Evolutionary conservation across 768 basidiomycete species (phyloP), one percentile per base, ranked within the genome.

Genomic region (Hydnum rufescens): DNA sequence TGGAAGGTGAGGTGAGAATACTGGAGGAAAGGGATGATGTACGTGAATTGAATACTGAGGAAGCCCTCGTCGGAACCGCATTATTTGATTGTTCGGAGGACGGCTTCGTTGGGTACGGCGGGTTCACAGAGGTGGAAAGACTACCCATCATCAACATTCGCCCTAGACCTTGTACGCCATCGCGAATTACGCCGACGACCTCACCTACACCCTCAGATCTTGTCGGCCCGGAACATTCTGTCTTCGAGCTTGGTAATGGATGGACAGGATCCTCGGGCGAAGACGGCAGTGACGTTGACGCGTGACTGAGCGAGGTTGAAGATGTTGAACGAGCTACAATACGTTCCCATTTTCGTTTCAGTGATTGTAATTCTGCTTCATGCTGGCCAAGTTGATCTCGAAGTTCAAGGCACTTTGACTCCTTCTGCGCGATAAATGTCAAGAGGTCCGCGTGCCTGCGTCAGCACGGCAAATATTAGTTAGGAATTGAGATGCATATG

Each of bases 391-490:
- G 74, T 57, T 84, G 82, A 3, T 79, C 75, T 18, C 83, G 77
- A 42, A 88, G 69, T 53, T 89, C 85, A 36, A 88, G 73, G 58
- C 82, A 86, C 62, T 77, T 81, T 0, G 81, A 75, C 62, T 88
- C 86, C 57, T 88, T 87, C 64, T 86, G 83, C 0, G 86, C 85
- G 49, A 89, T 89, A 54, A 80, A 80, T 29, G 74, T 80, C n/a
- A 88, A 67, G 2, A 89, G 66, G 52, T 87, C 84, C 4, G 79
- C 76, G 59, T 89, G 82, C 60, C 86, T 88, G 44, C 8, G n/a
- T n/a, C n/a, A n/a, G n/a, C n/a, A n/a, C n/a, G n/a, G n/a, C n/a
- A n/a, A n/a, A n/a, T n/a, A n/a, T n/a, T n/a, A n/a, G n/a, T n/a
- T n/a, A n/a, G n/a, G n/a, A n/a, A n/a, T n/a, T n/a, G n/a, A n/a